A percentile compares a stretch with the other conserved stretches of the same genome.
Conservation (phyloP, 2,329 filamentous ascomycete species). For the Ceratocystis harringtonii region DNA sequence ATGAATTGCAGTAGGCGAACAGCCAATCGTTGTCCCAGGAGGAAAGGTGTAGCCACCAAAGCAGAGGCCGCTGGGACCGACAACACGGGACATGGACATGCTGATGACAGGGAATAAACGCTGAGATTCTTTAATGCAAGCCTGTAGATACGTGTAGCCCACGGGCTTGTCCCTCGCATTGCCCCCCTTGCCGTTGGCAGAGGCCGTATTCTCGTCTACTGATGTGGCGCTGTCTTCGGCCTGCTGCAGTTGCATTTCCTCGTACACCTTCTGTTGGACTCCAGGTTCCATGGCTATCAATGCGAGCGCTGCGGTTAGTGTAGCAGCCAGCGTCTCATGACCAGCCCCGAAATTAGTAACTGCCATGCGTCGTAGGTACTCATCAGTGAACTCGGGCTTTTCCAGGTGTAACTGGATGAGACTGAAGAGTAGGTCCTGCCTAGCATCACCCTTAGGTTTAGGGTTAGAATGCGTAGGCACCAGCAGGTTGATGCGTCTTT, state of each 20-base stretch:
- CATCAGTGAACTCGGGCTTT: conserved; percentile 32
- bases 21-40: conserved; percentile 34
- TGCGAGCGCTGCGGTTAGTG: conserved; percentile 34
- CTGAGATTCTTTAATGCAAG: conserved; percentile 37
- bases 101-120: conserved; percentile 36
- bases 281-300: conserved; percentile 30
- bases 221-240: background rate
- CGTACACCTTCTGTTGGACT: conserved; percentile 24
- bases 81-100: conserved; percentile 35
- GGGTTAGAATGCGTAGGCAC: conserved; percentile 19
- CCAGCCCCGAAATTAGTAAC: conserved; percentile 42
- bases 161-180: background rate
- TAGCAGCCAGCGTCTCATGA: conserved; percentile 40
- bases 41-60: conserved; percentile 31
- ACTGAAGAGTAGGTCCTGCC: conserved; percentile 32
- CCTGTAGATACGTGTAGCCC: conserved; percentile 26
- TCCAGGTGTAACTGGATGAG: conserved; percentile 32
- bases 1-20: conserved; percentile 36
- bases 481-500: conserved; percentile 13
- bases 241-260: conserved; percentile 20
- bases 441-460: conserved; percentile 22
- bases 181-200: background rate
- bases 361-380: conserved; percentile 36
- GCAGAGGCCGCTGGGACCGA: conserved; percentile 26
- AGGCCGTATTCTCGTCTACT: background rate